phyloP scores from a whole-genome alignment of 2,329 filamentous ascomycete genomes.

The Fusarium fracticaudum region DNA sequence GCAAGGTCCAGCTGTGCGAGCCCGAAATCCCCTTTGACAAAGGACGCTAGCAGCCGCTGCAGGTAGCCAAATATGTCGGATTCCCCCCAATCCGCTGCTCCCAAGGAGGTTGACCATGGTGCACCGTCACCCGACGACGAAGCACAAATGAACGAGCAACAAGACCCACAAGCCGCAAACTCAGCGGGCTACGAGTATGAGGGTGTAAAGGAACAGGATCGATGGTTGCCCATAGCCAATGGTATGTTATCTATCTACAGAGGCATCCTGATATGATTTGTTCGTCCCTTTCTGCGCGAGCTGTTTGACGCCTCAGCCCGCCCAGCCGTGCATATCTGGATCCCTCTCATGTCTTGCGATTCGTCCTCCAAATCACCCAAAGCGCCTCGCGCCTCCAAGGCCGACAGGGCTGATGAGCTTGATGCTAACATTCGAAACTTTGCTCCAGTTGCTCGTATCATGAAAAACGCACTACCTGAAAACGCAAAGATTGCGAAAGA shows the following conservation, averaged over 20 bases:
- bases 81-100: constrained; percentile 85
- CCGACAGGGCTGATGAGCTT: constrained; percentile 63
- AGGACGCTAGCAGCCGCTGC: constrained; percentile 71
- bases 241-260: constrained; percentile 72
- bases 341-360: constrained; percentile 68
- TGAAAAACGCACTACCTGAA: constrained; percentile 97
- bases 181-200: constrained; percentile 87
- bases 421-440: constrained; percentile 96
- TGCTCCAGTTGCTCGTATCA: constrained; percentile 96
- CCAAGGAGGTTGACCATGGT: constrained; percentile 94
- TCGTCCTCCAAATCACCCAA: constrained; percentile 62
- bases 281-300: constrained; percentile 41
- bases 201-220: constrained; percentile 95
- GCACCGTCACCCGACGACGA: constrained; percentile 94
- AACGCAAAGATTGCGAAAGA: constrained; percentile 99
- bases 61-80: constrained; percentile 91
- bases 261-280: constrained; percentile 54
- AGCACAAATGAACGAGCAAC: constrained; percentile 89
- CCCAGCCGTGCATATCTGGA: constrained; percentile 47
- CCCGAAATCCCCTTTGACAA: constrained; percentile 63
- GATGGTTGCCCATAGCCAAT: constrained; percentile 99
- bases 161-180: constrained; percentile 79
- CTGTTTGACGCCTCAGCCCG: constrained; percentile 43
- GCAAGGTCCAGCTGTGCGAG: constrained; percentile 65
- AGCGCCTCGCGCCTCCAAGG: constrained; percentile 58